These are phyloP conservation scores for Leptomonas pyrrhocoris DNA, from an alignment of 208 protist species.

Conservation along the genomic window DNA sequence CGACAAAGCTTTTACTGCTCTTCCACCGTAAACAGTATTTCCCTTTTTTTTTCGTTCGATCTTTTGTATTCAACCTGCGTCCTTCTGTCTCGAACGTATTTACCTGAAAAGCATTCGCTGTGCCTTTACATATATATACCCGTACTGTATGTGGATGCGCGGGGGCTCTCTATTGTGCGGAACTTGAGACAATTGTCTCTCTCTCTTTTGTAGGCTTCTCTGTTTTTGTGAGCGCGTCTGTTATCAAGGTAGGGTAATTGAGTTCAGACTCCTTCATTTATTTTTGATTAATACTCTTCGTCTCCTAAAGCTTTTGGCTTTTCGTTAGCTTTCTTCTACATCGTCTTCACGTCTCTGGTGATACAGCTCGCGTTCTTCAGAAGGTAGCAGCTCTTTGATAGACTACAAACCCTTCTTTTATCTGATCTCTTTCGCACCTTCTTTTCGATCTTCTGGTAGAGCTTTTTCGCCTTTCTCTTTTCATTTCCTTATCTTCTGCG, in stretches of 20 bases:
- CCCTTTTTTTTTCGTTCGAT: not conserved
- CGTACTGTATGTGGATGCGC: not conserved
- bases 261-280: not conserved
- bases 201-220: not conserved
- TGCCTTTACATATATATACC: not conserved
- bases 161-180: too few species aligned
- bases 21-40: not conserved
- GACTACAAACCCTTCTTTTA: not conserved
- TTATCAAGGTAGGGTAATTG: not conserved
- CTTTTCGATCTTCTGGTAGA: not conserved
- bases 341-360: conserved; percentile 1
- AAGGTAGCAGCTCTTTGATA: not conserved
- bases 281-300: not conserved
- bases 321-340: not conserved
- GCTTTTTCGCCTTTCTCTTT: not conserved
- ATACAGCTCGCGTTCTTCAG: not conserved
- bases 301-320: not conserved
- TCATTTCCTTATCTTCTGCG: not conserved
- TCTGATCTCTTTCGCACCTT: not conserved
- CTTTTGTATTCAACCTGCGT: not conserved
- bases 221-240: not conserved
- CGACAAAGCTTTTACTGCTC: too few species aligned
- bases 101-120: not conserved
- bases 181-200: not conserved
- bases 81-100: not conserved